A percentile compares a stretch with the other conserved stretches of the same genome.
Evolutionary conservation across 768 basidiomycete genomes (phyloP).

Genomic region (Podaxis carcinomalis): DNA sequence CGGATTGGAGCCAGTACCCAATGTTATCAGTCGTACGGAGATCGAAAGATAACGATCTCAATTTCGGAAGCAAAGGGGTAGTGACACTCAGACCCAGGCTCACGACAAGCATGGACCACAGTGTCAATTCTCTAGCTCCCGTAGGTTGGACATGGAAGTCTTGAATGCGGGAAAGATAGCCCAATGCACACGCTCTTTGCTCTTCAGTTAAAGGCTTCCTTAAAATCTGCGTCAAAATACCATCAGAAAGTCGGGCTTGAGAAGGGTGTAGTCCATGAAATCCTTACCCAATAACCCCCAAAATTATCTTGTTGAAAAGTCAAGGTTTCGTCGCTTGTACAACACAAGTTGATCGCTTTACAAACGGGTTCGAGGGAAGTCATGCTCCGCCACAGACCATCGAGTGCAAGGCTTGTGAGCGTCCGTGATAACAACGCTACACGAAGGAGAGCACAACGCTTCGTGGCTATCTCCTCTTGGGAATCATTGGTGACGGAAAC

Average conservation of each 20-base stretch:
- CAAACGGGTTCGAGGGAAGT: not conserved
- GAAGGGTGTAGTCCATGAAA: not conserved
- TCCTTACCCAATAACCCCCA: constrained; percentile 1
- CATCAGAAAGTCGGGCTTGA: not conserved
- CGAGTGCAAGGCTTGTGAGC: not conserved
- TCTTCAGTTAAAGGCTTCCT: not conserved
- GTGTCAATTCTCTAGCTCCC: not conserved
- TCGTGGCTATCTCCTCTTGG: not conserved
- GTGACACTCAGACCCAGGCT: not conserved
- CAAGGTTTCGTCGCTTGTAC: not conserved
- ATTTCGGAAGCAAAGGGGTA: not conserved
- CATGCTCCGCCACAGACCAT: constrained; percentile 1
- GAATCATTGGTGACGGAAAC: not conserved
- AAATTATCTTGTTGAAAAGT: not conserved
- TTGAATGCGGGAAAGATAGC: not conserved
- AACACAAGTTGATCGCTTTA: not conserved
- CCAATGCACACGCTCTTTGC: not conserved
- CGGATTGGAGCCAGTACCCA: not conserved
- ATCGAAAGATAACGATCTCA: not conserved
- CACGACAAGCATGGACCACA: not conserved
- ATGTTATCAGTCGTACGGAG: not conserved
- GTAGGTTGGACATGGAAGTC: not conserved
- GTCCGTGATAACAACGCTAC: not conserved
- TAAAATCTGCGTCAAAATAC: not conserved
- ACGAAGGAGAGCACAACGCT: not conserved